Evolutionary conservation across 2,329 filamentous ascomycete species (phyloP), one percentile per base, ranked within the genome.

Genomic region (Teratosphaeria nubilosa): DNA sequence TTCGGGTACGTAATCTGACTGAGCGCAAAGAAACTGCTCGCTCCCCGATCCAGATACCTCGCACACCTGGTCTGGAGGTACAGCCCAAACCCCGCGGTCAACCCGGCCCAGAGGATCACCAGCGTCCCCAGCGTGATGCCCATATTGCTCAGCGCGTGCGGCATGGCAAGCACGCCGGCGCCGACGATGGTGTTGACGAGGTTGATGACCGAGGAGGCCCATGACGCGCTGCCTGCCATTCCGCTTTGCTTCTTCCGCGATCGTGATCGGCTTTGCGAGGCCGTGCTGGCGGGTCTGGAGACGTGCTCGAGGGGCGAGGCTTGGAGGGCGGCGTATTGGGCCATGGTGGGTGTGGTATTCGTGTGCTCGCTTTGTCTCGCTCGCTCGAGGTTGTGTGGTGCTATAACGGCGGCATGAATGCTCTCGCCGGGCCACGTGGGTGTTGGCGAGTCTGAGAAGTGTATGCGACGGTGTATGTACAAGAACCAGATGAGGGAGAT

Each of bases 1-100:
- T 96, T 96, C 1, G 94, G 94, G 68, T 97, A 99, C 5, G 94
- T 97, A 62, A 99, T 84, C 73, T 99, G 92, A 14, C 91, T 96
- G 16, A 99, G 79, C n/a, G 92, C 91, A 70, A 96, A 96, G 77
- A 99, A 99, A 37, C 91, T 96, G 0, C 91, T 84, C 5, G 84
- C 83, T 50, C 94, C 94, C 61, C 90, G 83, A 63, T 97, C 94
- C 63, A 99, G 80, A 72, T 99, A 99, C 71, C 89, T 84, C 5
- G 94, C 88, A 77, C 94, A 97, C 77, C 88, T 85, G 34, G 91
- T 87, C 73, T 99, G 94, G 6, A 99, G 85, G 72, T 97, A 99
- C 32, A 99, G 82, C 24, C 94, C 94, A 68, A 99, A 96, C 53
- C 89, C 90, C 24, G 92, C 86, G 3, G 90, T 94, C 45, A 91